Evolutionary conservation across 2,329 filamentous ascomycete genomes (phyloP).

Genomic region (Botrytis sinoallii): DNA sequence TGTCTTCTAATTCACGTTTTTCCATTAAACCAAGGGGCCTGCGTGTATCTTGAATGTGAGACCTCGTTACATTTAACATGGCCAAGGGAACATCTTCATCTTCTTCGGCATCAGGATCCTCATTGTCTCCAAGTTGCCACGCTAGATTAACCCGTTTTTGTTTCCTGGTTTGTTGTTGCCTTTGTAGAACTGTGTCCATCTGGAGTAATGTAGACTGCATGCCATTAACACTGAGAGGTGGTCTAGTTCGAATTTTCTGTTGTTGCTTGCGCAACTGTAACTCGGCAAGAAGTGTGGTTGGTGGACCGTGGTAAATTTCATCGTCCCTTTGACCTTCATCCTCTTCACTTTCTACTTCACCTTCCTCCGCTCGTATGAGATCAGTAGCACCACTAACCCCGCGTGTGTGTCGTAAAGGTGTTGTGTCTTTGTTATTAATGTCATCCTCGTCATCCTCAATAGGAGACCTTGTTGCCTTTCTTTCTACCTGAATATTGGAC

Average conservation of each 20-base stretch:
- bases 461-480: constrained; percentile 23
- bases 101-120: constrained; percentile 48
- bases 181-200: constrained; percentile 84
- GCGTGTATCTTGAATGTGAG: constrained; percentile 48
- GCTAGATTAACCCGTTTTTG: constrained; percentile 79
- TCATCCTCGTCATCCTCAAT: constrained; percentile 33
- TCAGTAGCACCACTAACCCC: constrained; percentile 23
- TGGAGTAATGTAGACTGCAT: constrained; percentile 88
- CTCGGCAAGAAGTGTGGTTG: constrained; percentile 89
- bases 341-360: constrained; percentile 46
- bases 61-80: constrained; percentile 64
- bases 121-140: constrained; percentile 70
- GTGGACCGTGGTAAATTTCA: constrained; percentile 62
- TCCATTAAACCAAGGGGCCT: constrained; percentile 74
- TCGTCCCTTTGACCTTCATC: constrained; percentile 45
- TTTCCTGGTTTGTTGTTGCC: constrained; percentile 72
- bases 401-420: constrained; percentile 25
- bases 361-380: constrained; percentile 20
- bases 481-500: constrained; percentile 27
- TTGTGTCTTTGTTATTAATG: constrained; percentile 26
- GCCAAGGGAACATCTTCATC: constrained; percentile 89
- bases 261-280: constrained; percentile 88
- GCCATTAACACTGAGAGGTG: constrained; percentile 64
- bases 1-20: constrained; percentile 82
- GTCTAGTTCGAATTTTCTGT: constrained; percentile 74